Evolutionary conservation across 1,284 basidiomycete species (phyloP).

Genomic region (Ceratobasidium sp.): DNA sequence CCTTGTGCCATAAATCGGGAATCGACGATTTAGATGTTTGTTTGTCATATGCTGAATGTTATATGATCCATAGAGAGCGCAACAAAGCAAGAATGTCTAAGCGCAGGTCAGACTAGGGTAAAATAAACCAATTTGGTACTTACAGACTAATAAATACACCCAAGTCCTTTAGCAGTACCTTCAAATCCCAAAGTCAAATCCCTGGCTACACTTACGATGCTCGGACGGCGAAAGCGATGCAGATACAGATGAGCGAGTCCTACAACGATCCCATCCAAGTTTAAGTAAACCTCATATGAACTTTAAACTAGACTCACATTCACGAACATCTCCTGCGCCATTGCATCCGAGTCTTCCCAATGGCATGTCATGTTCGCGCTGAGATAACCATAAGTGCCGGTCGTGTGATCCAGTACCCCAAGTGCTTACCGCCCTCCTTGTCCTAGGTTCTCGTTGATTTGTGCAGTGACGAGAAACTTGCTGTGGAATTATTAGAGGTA

Average conservation of each 20-base stretch:
- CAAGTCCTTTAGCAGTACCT: background rate
- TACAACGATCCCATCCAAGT: slow-evolving; percentile 52
- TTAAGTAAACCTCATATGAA: too few species aligned
- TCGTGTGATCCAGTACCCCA: slow-evolving; percentile 22
- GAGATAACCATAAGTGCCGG: slow-evolving; percentile 24
- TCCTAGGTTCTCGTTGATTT: slow-evolving; percentile 81
- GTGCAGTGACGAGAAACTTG: slow-evolving; percentile 84
- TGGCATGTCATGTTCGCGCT: slow-evolving; percentile 75
- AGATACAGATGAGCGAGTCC: slow-evolving; percentile 80
- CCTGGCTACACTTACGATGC: slow-evolving; percentile 1
- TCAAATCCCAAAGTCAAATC: background rate
- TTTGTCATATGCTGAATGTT: slow-evolving; percentile 8
- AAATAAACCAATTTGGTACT: background rate
- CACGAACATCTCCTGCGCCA: slow-evolving; percentile 73
- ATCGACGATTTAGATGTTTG: background rate
- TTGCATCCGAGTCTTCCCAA: slow-evolving; percentile 77
- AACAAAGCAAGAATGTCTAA: slow-evolving; percentile 24
- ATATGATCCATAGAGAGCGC: slow-evolving; percentile 41
- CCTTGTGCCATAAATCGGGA: slow-evolving; percentile 12
- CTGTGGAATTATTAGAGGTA: slow-evolving; percentile 55
- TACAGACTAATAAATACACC: slow-evolving; percentile 36
- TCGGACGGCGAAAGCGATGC: slow-evolving; percentile 75
- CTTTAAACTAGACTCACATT: slow-evolving; percentile 62
- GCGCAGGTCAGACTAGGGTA: background rate
- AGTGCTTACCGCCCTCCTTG: slow-evolving; percentile 77